These are phyloP conservation scores for Rhypophila decipiens DNA, from an alignment of 495 filamentous ascomycete genomes.

Conservation along the genomic window DNA sequence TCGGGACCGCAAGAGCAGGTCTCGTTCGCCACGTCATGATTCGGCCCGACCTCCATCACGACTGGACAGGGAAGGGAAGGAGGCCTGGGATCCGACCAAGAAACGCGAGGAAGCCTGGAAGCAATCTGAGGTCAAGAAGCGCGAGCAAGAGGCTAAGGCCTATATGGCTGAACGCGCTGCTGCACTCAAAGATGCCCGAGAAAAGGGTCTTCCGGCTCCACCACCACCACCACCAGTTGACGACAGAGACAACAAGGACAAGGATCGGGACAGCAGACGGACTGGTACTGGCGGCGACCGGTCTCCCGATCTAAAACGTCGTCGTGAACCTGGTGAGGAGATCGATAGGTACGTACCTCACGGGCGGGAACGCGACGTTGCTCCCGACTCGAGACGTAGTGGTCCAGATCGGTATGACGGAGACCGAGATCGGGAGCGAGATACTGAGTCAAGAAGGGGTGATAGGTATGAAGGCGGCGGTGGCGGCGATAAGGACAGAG, in stretches of 20 bases:
- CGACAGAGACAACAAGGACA: conserved; percentile 23
- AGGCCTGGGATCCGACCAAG: conserved; percentile 48
- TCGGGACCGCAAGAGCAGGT: conserved; percentile 31
- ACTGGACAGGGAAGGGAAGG: conserved; percentile 25
- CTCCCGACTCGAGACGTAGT: conserved; percentile 12
- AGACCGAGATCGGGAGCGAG: conserved; percentile 15
- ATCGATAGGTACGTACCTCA: conserved; percentile 39
- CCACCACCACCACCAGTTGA: conserved; percentile 41
- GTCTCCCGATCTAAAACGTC: conserved; percentile 40
- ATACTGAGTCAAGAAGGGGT: conserved; percentile 23
- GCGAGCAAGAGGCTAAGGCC: conserved; percentile 52
- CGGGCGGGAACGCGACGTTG: conserved; percentile 18
- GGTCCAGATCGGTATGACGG: conserved; percentile 8
- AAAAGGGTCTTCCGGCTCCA: conserved; percentile 43
- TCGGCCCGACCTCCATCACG: conserved; percentile 21
- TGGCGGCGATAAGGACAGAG: conserved; percentile 10
- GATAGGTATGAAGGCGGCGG: conserved; percentile 8
- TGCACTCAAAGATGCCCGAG: conserved; percentile 44
- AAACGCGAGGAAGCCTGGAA: conserved; percentile 51
- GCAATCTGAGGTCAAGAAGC: conserved; percentile 46
- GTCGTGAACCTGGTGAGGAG: conserved; percentile 30
- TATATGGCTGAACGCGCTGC: conserved; percentile 49
- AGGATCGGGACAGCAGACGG: neutral
- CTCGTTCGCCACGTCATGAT: conserved; percentile 25
- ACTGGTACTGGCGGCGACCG: conserved; percentile 24